A percentile compares a stretch with the other conserved stretches of the same genome.
Evolutionary conservation across 305 asterid genomes (phyloP).

Genomic region (Plantago lanceolata): DNA sequence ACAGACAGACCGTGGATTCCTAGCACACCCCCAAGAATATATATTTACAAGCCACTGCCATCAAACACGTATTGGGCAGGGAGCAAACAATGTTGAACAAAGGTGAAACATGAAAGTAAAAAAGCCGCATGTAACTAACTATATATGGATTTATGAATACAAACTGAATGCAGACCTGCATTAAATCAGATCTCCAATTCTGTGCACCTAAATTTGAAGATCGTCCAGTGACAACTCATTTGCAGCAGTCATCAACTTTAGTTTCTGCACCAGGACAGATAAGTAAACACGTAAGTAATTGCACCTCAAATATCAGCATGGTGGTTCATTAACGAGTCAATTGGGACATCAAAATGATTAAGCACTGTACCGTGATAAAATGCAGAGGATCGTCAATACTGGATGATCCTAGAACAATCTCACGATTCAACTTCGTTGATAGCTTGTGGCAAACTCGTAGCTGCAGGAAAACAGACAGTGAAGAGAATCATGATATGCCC

Average conservation of each 20-base stretch:
- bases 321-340: neutral
- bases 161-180: slow-evolving; percentile 23
- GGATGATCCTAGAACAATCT: slow-evolving; percentile 86
- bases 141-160: slow-evolving; percentile 21
- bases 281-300: neutral
- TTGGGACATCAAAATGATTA: slow-evolving; percentile 1
- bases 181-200: slow-evolving; percentile 22
- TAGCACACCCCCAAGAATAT: neutral
- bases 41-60: slow-evolving; percentile 20
- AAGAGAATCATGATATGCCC: slow-evolving; percentile 5
- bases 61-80: slow-evolving; percentile 5
- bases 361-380: slow-evolving; percentile 69
- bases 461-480: slow-evolving; percentile 42
- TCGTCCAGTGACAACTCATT: slow-evolving; percentile 52
- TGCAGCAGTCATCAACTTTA: slow-evolving; percentile 45
- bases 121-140: slow-evolving; percentile 8
- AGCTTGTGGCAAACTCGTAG: slow-evolving; percentile 91
- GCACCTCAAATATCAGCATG: neutral
- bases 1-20: slow-evolving; percentile 8
- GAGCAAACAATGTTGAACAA: slow-evolving; percentile 8
- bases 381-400: slow-evolving; percentile 94
- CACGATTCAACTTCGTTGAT: slow-evolving; percentile 80
- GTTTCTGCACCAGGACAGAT: slow-evolving; percentile 39
- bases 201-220: slow-evolving; percentile 47
- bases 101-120: neutral